Percentiles rank a stretch among this genome's conserved stretches.
Conservation (phyloP, 192 early-diverging fungal species). For the Fimicolochytrium jonesii region DNA sequence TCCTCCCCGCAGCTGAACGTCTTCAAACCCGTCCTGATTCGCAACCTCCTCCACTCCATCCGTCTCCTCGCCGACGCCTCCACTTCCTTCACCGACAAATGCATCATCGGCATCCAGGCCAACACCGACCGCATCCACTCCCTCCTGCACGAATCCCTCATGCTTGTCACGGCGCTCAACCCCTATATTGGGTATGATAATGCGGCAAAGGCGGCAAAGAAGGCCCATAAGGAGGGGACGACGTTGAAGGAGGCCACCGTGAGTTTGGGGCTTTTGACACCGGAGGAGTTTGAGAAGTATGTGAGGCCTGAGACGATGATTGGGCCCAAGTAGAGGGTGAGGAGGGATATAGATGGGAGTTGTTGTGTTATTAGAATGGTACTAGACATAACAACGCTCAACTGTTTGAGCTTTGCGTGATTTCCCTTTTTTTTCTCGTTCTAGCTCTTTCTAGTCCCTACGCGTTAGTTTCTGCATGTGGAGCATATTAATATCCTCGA, state of each 20-base stretch:
- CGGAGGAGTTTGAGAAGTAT: slow-evolving; percentile 94
- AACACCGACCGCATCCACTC: slow-evolving; percentile 86
- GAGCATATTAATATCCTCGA: slow-evolving; percentile 57
- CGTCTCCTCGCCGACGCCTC: slow-evolving; percentile 82
- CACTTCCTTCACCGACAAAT: slow-evolving; percentile 93
- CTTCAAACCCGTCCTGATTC: slow-evolving; percentile 99
- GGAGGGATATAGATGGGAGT: too few relatives aligned
- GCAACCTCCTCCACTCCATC: slow-evolving; percentile 93
- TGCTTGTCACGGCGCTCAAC: slow-evolving; percentile 99
- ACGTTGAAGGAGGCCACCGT: slow-evolving; percentile 92
- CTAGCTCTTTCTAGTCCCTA: too few relatives aligned
- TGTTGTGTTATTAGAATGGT: too few relatives aligned
- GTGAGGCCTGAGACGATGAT: slow-evolving; percentile 79
- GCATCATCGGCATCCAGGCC: slow-evolving; percentile 89
- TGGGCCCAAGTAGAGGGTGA: slow-evolving; percentile 29
- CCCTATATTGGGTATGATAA: slow-evolving; percentile 85
- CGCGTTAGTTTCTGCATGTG: too few relatives aligned
- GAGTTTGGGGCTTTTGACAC: slow-evolving; percentile 75
- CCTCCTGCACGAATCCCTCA: slow-evolving; percentile 88
- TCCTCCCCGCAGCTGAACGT: slow-evolving; percentile 75
- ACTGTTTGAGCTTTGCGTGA: too few relatives aligned
- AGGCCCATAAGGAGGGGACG: slow-evolving; percentile 90
- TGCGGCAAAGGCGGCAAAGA: slow-evolving; percentile 95
- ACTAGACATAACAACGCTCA: too few relatives aligned
- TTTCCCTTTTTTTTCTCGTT: too few relatives aligned